Percentiles rank a stretch among this genome's conserved stretches.
These are phyloP conservation scores for Meredithiella fracta DNA, from an alignment of 2,329 filamentous ascomycete genomes.

Conservation along the genomic window DNA sequence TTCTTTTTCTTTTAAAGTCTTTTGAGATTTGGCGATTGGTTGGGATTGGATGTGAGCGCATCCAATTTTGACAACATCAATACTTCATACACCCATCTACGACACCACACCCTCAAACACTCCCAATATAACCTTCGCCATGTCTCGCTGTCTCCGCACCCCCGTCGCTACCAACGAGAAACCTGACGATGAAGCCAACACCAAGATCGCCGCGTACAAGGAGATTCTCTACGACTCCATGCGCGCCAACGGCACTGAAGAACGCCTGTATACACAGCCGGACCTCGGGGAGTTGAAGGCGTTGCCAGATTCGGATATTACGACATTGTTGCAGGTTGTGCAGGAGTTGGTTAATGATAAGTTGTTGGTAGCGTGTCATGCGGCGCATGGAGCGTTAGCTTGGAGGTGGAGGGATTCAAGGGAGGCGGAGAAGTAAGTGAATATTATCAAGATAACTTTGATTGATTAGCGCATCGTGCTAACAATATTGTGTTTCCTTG, in stretches of 20 bases:
- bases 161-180: slow-evolving; percentile 5
- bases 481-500: background rate
- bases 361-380: slow-evolving; percentile 35
- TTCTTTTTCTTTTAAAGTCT: background rate
- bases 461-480: background rate
- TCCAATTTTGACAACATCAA: too few species aligned
- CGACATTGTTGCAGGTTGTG: slow-evolving; percentile 37
- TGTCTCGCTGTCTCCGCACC: slow-evolving; percentile 12
- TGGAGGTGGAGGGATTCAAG: slow-evolving; percentile 44
- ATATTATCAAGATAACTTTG: background rate
- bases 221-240: slow-evolving; percentile 40
- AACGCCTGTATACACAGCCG: slow-evolving; percentile 39
- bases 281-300: slow-evolving; percentile 41
- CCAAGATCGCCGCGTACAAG: slow-evolving; percentile 36
- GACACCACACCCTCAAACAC: background rate
- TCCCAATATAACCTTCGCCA: background rate
- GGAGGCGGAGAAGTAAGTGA: slow-evolving; percentile 43
- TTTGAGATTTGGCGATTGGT: background rate
- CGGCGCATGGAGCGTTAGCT: slow-evolving; percentile 27
- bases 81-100: background rate
- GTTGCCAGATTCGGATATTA: slow-evolving; percentile 39
- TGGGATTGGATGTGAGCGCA: too few species aligned
- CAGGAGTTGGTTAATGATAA: slow-evolving; percentile 44
- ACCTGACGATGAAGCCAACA: slow-evolving; percentile 15
- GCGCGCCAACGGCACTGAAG: slow-evolving; percentile 30